Evolutionary conservation across 345 rosid species (phyloP).

Genomic region (Raphanus raphanistrum): DNA sequence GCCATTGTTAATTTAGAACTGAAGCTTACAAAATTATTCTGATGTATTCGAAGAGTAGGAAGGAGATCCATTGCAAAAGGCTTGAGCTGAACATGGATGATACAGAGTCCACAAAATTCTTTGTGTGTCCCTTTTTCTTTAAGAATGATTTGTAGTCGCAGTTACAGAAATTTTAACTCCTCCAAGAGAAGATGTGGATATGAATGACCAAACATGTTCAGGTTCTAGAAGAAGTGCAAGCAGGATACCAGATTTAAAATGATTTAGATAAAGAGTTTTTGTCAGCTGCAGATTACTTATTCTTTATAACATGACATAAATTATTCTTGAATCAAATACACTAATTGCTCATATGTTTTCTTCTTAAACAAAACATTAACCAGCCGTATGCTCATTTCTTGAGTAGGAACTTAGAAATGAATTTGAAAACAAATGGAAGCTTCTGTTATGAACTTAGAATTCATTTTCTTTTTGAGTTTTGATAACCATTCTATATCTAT

Average conservation of each 20-base stretch:
- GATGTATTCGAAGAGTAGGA: neutral
- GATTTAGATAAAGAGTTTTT: neutral
- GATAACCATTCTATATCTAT: neutral
- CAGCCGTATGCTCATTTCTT: neutral
- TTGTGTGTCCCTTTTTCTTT: neutral
- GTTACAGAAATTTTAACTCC: neutral
- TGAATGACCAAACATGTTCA: neutral
- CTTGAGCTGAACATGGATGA: neutral
- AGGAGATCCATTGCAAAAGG: neutral
- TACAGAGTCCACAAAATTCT: neutral
- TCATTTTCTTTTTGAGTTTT: neutral
- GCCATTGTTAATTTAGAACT: neutral
- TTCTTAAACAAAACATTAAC: neutral
- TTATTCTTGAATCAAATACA: neutral
- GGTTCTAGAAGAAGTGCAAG: neutral
- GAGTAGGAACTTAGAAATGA: neutral
- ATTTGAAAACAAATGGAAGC: neutral
- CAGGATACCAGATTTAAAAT: neutral
- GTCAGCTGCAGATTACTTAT: neutral
- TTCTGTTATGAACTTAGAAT: neutral
- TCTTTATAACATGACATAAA: neutral
- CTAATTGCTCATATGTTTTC: neutral
- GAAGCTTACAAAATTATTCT: neutral
- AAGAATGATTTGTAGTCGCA: neutral
- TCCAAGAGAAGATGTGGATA: neutral